Base-by-base conservation (phyloP, 2,329 filamentous ascomycete species). In the Phialemoniopsis sp. region DNA sequence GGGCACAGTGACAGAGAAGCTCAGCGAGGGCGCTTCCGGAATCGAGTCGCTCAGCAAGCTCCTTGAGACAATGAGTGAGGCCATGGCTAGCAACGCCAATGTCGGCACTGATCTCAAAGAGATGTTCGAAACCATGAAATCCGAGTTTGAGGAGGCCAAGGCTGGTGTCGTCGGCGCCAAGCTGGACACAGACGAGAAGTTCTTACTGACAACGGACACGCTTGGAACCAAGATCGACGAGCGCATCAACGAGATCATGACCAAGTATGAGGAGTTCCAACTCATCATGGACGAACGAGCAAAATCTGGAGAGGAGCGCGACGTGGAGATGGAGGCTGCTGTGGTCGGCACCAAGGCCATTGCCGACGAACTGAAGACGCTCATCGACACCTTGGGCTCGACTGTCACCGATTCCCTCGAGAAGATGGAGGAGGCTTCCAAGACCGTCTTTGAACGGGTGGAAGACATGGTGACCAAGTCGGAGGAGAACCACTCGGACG, bases 221-320 rank as follows among this genome's bases (percentile, higher is more conserved):
- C 63, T 84, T 8, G 64, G 70, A 32, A 58, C 60, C 43, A 81
- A 79, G 57, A 65, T 84, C 33, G 79, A 81, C 29, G 78, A 81
- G 51, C 79, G 78, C 51, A 73, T 96, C 50, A 77, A 78, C 42
- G 87, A 89, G 47, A 72, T 98, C 17, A 80, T 95, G 58, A 71
- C 76, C 49, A 96, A 94, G 59, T 94, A 95, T 54, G 90, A 96
- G 40, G 88, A 93, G 44, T 83, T 90, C 46, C 86, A 94, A 54
- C 67, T 76, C 15, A 70, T 80, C 8, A 75, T 88, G 21, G 86
- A 94, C 33, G 83, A 87, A 35, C 86, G 86, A 51, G 77, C 82
- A 36, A 81, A 82, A 47, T 76, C 83, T 28, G 79, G 81, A 39
- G 88, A 91, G 50, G 82, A 86, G 47, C 83, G 86, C 42, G 81